Percentiles rank a stretch among this genome's conserved stretches.
Conservation (phyloP, 345 rosid genomes). For the Aquilaria malaccensis region DNA sequence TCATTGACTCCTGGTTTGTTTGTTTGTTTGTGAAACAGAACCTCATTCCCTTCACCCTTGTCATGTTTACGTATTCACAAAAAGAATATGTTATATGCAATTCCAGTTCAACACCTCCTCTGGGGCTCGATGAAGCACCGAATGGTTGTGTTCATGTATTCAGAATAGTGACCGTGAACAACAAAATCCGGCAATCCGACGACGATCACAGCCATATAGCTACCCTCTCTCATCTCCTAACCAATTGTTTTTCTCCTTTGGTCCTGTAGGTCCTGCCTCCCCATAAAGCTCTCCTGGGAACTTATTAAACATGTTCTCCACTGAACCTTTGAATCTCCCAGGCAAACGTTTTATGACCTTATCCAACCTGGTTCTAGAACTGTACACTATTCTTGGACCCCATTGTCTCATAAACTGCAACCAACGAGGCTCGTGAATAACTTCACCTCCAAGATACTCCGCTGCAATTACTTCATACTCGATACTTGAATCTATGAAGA, state of each 20-base stretch:
- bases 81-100: no score
- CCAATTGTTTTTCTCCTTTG: constrained; percentile 93
- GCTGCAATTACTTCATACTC: constrained; percentile 63
- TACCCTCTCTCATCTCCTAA: constrained; percentile 79
- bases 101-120: no score
- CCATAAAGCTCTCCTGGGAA: constrained; percentile 60
- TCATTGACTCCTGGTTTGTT: no score
- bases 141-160: no score
- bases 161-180: no score
- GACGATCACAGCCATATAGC: not conserved
- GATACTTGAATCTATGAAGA: constrained; percentile 50
- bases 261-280: constrained; percentile 91
- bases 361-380: constrained; percentile 51
- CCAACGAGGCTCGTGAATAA: constrained; percentile 60
- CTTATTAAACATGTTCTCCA: constrained; percentile 28
- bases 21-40: no score
- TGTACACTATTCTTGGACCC: constrained; percentile 68
- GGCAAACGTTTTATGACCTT: constrained; percentile 45
- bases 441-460: constrained; percentile 54
- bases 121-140: no score
- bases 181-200: no score
- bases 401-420: constrained; percentile 80
- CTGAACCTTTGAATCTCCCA: constrained; percentile 24
- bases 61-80: no score
- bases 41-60: no score